Base-by-base conservation (phyloP, 139 green algal genomes). In the Chlamydomonas eustigma region DNA sequence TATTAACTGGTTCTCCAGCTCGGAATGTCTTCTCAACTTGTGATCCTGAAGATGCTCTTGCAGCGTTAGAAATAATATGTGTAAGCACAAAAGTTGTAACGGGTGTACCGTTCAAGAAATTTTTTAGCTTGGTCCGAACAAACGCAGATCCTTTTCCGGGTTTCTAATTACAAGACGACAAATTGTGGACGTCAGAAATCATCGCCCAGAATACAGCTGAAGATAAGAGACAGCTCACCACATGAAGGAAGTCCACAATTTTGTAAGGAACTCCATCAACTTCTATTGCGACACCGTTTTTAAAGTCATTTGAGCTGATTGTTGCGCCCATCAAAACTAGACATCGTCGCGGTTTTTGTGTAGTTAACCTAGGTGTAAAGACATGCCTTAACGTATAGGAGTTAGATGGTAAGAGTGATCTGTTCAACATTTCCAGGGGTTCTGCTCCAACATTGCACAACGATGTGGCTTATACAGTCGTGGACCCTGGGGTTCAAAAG, bases 81-180 rank as follows among this genome's bases (percentile, higher is more conserved):
- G 44, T 58, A 18, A 58, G 12, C 12, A 28, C 18, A 12, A 58
- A 58, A 58, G 44, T 58, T 58, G 12, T 28, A 58, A 58, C 44
- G n/a, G n/a, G 44, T 67, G 93, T 79, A 74, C 88, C 86, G 0
- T 92, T 98, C 37, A 99, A 80, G 78, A 92, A 95, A 87, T 98
- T 98, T 76, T 95, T 97, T 0, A 99, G 85, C 90, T 99, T 99
- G 31, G 93, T 91, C 39, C 96, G 90, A 64, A 99, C 95, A 81
- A 99, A 99, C 1, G 96, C 95, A 4, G 93, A 84, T 6, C 96
- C 96, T 81, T 98, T 99, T 50, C 96, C 96, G 37, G 96, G 96
- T 90, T 99, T 99, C 1, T 72, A 34, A 58, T n/a, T n/a, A n/a
- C n/a, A n/a, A n/a, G n/a, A n/a, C n/a, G n/a, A n/a, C n/a, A n/a